Evolutionary conservation across 805 yeast species (phyloP), one percentile per base, ranked within the genome.

Genomic region (Wickerhamiella cacticola): DNA sequence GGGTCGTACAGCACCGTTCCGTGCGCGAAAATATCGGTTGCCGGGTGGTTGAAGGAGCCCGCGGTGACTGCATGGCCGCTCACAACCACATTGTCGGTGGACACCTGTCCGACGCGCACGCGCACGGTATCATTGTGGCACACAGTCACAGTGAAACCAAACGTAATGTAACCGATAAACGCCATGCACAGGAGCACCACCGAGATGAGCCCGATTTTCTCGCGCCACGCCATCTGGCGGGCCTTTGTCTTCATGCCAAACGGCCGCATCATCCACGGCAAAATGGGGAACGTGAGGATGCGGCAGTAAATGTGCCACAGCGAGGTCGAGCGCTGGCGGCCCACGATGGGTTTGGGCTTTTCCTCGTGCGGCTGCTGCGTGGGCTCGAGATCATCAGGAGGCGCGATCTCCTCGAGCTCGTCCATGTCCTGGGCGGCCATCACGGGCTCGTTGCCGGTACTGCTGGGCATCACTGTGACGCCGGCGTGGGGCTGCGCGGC

Each of bases 201-300:
- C 1, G 92, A 73, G 39, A 89, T 70, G 39, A 92, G 70, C 1
- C 86, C 97, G 48, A 88, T 82, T 60, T 89, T 89, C 60, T 92
- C 98, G 59, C 98, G 75, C 98, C 98, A 92, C 0, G 97, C 97
- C 70, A 78, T 77, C 61, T 88, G 96, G 51, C 95, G 76, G 39
- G 79, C 88, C 55, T 78, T 76, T 18, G 82, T 78, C 28, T 74
- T 73, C 73, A 89, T 73, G 2, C 97, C 97, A 64, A 77, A 82
- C 39, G 83, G 63, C 39, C 67, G 68, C 57, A 87, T 65, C 28
- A 86, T 53, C 0, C 87, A 80, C 2, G 81, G 75, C 1, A 96
- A 95, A 2, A 94, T 94, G 92, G 96, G 89, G 63, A 86, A 86
- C 0, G 98, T 88, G 29, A 92, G 67, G 7, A 74, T 56, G 55